Conservation (phyloP, 768 basidiomycete species). For the Harrya chromipes region DNA sequence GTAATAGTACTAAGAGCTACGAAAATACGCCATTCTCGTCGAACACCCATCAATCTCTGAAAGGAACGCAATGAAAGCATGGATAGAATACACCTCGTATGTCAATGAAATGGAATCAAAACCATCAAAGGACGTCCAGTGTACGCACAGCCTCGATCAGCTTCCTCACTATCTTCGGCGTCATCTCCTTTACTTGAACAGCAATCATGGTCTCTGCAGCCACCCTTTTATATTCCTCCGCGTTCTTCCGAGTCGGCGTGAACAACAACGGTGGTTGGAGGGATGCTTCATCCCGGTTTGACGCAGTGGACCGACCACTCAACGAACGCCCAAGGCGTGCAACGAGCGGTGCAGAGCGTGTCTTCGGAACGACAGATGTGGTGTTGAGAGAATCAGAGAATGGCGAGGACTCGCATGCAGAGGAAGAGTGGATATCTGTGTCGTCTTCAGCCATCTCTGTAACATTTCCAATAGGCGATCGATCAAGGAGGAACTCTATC, state of each 20-base stretch:
- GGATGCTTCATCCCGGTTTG: not conserved
- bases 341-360: not conserved
- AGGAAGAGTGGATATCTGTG: not conserved
- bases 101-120: too few species aligned
- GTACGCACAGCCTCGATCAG: not conserved
- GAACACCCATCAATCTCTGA: too few species aligned
- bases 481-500: slow-evolving; percentile 12
- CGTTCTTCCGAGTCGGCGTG: not conserved
- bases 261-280: slow-evolving; percentile 2
- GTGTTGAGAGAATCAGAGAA: too few species aligned
- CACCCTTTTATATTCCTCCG: slow-evolving; percentile 10
- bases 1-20: too few species aligned
- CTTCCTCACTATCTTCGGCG: not conserved
- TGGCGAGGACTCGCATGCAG: not conserved
- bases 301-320: too few species aligned
- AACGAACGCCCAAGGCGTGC: not conserved
- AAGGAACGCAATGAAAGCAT: too few species aligned
- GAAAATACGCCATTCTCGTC: too few species aligned
- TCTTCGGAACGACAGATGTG: too few species aligned
- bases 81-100: too few species aligned
- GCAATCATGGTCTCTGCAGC: slow-evolving; percentile 5
- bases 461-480: not conserved
- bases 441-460: not conserved
- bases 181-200: not conserved
- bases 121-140: slow-evolving; percentile 4